A percentile compares a stretch with the other conserved stretches of the same genome.
These are phyloP conservation scores for Rhizopogon rudus DNA, from an alignment of 768 basidiomycete genomes.

Conservation along the genomic window DNA sequence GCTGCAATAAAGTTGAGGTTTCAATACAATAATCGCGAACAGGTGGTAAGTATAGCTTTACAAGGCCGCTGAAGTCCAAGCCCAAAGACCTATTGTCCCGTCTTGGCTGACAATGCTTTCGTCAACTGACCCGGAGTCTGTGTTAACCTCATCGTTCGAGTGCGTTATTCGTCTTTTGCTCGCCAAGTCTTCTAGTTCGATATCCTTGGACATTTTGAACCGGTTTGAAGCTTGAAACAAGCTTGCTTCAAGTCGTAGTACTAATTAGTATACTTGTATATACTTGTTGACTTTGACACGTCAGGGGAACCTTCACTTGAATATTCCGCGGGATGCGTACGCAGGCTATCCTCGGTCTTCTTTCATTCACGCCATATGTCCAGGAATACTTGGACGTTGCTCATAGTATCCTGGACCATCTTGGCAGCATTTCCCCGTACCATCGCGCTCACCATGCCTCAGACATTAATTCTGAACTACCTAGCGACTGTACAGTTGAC, in stretches of 20 bases:
- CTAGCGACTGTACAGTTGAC: constrained; percentile 33
- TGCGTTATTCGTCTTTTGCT: constrained; percentile 1
- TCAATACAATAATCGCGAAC: background rate
- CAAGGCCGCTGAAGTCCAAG: constrained; percentile 28
- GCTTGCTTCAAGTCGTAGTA: too few species aligned
- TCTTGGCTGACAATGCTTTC: constrained; percentile 14
- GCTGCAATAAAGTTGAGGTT: constrained; percentile 17
- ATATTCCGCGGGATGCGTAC: background rate
- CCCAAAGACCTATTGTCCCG: constrained; percentile 31
- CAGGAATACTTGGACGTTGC: constrained; percentile 3
- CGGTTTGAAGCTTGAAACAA: background rate
- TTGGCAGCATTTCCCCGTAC: constrained; percentile 35
- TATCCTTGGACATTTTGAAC: constrained; percentile 23
- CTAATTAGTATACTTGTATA: too few species aligned
- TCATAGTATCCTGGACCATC: constrained; percentile 6
- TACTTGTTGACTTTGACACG: too few species aligned
- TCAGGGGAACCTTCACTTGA: too few species aligned
- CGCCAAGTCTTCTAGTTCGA: constrained; percentile 39
- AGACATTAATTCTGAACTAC: constrained; percentile 17
- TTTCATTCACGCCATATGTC: constrained; percentile 12
- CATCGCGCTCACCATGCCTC: constrained; percentile 27
- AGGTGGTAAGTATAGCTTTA: background rate
- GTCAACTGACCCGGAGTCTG: constrained; percentile 4
- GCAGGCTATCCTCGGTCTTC: background rate
- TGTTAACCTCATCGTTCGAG: constrained; percentile 9